Conservation (phyloP, 2,329 filamentous ascomycete genomes). For the Xylariaceae sp. region DNA sequence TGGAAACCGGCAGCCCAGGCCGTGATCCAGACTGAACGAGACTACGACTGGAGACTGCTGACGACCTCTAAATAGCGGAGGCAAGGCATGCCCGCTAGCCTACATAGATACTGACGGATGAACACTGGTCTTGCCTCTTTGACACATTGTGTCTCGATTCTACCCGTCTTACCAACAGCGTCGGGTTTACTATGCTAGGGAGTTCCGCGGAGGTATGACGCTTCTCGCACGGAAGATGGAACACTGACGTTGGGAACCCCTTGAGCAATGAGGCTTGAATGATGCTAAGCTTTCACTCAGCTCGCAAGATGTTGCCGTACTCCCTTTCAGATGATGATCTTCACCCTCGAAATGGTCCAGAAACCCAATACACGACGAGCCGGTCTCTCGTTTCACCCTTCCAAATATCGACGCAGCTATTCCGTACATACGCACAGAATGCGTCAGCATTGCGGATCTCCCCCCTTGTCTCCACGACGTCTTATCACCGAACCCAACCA, state of each 20-base stretch:
- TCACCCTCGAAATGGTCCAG: not conserved
- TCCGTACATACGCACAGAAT: not conserved
- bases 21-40: not conserved
- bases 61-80: not conserved
- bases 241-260: not conserved
- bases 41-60: not conserved
- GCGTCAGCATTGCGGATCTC: not conserved
- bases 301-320: not conserved
- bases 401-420: not conserved
- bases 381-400: not conserved
- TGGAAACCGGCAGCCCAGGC: not conserved
- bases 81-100: not conserved
- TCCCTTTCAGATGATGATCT: not conserved
- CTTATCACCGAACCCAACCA: not conserved
- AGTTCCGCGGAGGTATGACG: constrained; percentile 42
- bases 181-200: not conserved
- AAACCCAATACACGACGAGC: not conserved
- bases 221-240: constrained; percentile 38
- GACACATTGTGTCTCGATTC: not conserved
- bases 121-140: not conserved
- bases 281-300: not conserved
- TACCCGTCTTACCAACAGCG: not conserved
- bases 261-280: no score
- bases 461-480: not conserved
- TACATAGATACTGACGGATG: not conserved